phyloP scores from a whole-genome alignment of 2,329 filamentous ascomycete species.

The Grosmannia clavigera region DNA sequence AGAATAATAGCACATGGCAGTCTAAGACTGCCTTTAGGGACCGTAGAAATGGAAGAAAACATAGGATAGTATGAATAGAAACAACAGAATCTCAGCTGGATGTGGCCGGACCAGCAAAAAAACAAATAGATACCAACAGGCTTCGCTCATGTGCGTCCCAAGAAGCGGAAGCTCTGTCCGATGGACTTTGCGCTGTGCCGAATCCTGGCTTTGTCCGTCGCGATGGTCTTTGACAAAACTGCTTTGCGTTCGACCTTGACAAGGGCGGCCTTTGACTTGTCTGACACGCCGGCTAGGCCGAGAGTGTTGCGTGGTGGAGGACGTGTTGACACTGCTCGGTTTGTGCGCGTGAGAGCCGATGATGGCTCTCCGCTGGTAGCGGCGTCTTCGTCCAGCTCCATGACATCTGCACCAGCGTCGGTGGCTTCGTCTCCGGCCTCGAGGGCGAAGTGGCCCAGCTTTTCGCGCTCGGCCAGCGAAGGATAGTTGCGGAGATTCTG shows the following conservation, averaged over 20 bases:
- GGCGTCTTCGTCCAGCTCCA: slow-evolving; percentile 1
- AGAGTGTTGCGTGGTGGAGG: slow-evolving; percentile 7
- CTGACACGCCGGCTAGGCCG: slow-evolving; percentile 9
- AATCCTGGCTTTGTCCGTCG: slow-evolving; percentile 7
- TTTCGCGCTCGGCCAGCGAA: slow-evolving; percentile 49
- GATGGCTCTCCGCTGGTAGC: not conserved
- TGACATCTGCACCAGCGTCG: not conserved
- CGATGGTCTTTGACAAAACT: slow-evolving; percentile 1
- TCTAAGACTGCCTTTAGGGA: not conserved
- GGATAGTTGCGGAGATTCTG: slow-evolving; percentile 87
- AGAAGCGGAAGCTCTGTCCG: slow-evolving; percentile 10
- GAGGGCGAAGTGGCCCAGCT: slow-evolving; percentile 10
- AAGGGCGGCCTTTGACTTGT: slow-evolving; percentile 5
- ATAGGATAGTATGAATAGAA: not conserved
- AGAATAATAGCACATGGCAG: no score
- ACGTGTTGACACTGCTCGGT: slow-evolving; percentile 2
- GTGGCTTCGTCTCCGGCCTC: slow-evolving; percentile 8
- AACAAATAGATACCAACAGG: not conserved
- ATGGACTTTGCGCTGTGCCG: slow-evolving; percentile 10
- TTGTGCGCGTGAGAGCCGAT: not conserved
- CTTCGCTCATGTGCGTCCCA: slow-evolving; percentile 4
- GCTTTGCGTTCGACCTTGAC: slow-evolving; percentile 7
- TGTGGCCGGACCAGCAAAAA: not conserved
- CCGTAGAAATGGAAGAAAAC: not conserved
- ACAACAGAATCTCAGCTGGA: not conserved